Base-by-base conservation (phyloP, 352 stramenopile species). In the Pythium sp. region DNA sequence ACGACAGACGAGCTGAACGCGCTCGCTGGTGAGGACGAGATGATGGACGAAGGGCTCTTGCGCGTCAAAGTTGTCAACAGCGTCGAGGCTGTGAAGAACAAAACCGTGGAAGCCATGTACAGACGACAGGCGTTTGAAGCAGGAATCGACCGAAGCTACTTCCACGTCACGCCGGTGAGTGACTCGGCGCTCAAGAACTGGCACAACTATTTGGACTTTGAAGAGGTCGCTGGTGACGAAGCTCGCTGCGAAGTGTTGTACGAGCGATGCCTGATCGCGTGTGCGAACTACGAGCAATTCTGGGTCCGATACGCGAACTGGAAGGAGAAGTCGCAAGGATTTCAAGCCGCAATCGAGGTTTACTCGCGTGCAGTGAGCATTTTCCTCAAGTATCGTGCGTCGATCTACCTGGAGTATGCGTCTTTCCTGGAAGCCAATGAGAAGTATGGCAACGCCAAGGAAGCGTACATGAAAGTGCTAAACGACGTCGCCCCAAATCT, bases 31-130 rank as follows among this genome's bases (percentile, higher is more conserved):
- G 81, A 84, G 28, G 80, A 90, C 24, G 81, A 86, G 32, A 61
- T 86, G 54, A 93, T 93, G 84, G 86, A 93, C 43, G 86, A 93
- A 76, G 86, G 86, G 20, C 61, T 93, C 14, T 47, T 93, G 46
- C 86, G 86, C n/a, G 84, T 93, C 54, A 90, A 92, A 72, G 86
- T 93, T 49, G 86, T 93, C 54, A 93, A 92, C 70, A 81, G 71
- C 53, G 74, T 91, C n/a, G 86, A 93, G 46, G 70, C 67, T 0
- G 71, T 87, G 26, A 93, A 93, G 65, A 93, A 91, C 67, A 82
- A 80, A 62, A 90, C 86, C 2, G 68, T 82, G 22, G 82, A 90
- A 67, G 76, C 74, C 28, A 82, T 91, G 55, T 80, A 84, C 53
- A 76, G 78, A 34, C 84, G 86, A 9, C 83, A 93, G 46, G 73